Base-by-base conservation (phyloP, 1,284 basidiomycete species). In the Hortiboletus rubellus region DNA sequence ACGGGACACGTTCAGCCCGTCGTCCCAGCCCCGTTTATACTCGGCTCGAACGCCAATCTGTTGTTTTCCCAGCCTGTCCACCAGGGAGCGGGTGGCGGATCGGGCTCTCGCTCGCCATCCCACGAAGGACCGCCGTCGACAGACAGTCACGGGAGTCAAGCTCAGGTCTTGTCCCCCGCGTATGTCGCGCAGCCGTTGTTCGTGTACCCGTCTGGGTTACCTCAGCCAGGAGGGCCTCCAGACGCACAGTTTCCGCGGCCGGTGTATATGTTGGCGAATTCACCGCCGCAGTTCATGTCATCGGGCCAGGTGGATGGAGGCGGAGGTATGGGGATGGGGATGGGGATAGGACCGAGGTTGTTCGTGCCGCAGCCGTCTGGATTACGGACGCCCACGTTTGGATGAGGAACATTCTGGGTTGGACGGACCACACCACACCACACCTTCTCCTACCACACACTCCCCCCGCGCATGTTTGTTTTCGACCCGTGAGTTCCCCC, bases 1-100 rank as follows among this genome's bases (percentile, higher is more conserved):
- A 36, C 47, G 1, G 60, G 61, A 5, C 52, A 51, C 0, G 12
- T 22, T 2, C 64, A 52, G 3, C 54, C 62, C 0, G n/a, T 60
- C 22, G 34, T 68, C 7, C 60, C 66, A 8, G 53, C 66, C 1
- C 72, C 71, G 6, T 73, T 71, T 15, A 22, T 73, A 46, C 63
- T 73, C 14, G 71, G 70, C 3, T 71, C 72, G 17, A 70, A 67
- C 38, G 66, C 70, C 7, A 70, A 72, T 17, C 27, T 70, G 15
- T 24, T 71, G 36, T 72, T 74, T 44, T 34, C 71, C 15, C 69
- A 63, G 10, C 69, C 54, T 0, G 8, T 41, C 15, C 65, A 56
- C 2, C 8, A 17, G 4, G 65, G 49, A 0, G 60, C 49, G 1
- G 59, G 63, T 5, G 60, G 67, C 0, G 65, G 69, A 1, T 63